phyloP scores from a whole-genome alignment of 768 basidiomycete species.

The Agrocybe praecox region DNA sequence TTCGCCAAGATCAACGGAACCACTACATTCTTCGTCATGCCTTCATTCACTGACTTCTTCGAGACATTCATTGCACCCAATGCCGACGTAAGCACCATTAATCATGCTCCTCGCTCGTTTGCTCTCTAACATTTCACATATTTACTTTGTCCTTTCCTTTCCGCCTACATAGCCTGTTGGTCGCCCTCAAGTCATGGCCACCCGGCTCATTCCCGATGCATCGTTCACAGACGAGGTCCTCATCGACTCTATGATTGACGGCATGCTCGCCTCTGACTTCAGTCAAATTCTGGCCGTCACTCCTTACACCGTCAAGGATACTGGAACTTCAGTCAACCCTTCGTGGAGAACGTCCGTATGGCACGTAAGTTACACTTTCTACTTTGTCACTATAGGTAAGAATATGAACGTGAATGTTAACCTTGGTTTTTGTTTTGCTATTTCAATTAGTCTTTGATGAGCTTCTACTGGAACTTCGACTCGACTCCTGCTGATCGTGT shows the following conservation, averaged over 20 bases:
- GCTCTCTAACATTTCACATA: background rate
- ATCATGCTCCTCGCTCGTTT: no score
- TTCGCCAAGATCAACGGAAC: conserved; percentile 18
- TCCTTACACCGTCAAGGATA: conserved; percentile 15
- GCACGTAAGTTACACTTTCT: conserved; percentile 12
- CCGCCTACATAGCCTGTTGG: conserved; percentile 11
- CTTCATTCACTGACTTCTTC: conserved; percentile 17
- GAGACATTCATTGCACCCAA: conserved; percentile 20
- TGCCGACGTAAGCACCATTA: conserved; percentile 14
- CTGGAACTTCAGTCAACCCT: conserved; percentile 19
- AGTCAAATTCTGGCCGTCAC: conserved; percentile 19
- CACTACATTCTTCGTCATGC: conserved; percentile 16
- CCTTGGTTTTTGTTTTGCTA: background rate
- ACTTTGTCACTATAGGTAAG: no score
- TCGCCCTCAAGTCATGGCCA: conserved; percentile 17
- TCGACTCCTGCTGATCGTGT: conserved; percentile 14
- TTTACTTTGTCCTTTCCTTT: background rate
- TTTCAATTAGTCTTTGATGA: conserved; percentile 18
- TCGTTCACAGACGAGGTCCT: conserved; percentile 12
- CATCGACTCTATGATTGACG: conserved; percentile 14
- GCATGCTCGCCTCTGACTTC: conserved; percentile 21
- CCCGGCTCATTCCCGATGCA: conserved; percentile 14
- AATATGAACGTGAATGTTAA: background rate
- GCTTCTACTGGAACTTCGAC: conserved; percentile 20
- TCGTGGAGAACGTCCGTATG: conserved; percentile 20